Evolutionary conservation across 169 alveolate species (phyloP).

Genomic region (Eimeria sp.): DNA sequence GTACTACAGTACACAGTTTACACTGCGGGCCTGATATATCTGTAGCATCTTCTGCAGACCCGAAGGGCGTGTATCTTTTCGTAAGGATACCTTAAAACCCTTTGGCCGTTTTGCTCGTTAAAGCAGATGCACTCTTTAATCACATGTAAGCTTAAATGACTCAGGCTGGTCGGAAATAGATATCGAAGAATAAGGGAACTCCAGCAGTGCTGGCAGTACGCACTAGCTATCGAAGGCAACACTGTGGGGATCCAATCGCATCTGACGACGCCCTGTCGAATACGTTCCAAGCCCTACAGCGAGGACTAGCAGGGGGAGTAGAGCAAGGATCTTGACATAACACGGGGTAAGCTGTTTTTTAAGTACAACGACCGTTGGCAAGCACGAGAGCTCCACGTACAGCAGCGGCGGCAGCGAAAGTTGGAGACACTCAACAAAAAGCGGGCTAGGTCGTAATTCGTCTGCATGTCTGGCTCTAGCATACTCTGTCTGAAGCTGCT

Average conservation of each 20-base stretch:
- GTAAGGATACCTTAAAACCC: neutral
- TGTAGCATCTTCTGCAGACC: neutral
- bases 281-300: neutral
- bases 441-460: neutral
- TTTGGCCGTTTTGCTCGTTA: neutral
- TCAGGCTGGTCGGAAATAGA: neutral
- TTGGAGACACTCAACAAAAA: neutral
- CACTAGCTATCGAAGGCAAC: neutral
- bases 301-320: neutral
- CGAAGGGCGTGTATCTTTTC: neutral
- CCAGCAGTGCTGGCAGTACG: neutral
- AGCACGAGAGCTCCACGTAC: neutral
- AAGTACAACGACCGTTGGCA: neutral
- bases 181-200: neutral
- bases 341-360: neutral
- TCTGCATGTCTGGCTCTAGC: neutral
- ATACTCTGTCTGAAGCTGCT: neutral
- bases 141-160: neutral
- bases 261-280: no score
- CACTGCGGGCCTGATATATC: neutral
- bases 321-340: neutral
- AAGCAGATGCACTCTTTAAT: neutral
- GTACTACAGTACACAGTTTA: neutral
- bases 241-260: no score
- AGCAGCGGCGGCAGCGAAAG: neutral